Conservation (phyloP, 208 protist species). For the Lotmaria passim region DNA sequence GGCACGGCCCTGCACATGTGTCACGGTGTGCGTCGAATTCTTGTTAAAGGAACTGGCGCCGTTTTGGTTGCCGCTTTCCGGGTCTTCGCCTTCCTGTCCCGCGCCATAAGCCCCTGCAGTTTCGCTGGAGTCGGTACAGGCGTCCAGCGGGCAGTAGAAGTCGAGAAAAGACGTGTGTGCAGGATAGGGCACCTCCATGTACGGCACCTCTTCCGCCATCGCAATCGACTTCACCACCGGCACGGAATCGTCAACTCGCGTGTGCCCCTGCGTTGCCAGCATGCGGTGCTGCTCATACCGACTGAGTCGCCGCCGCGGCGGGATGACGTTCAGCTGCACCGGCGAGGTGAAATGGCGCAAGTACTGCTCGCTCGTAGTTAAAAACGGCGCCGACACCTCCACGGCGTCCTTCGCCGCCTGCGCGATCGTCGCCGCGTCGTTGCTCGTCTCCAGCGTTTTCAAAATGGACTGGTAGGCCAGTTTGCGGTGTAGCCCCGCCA, state of each 20-base stretch:
- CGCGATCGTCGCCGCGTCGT: slow-evolving; percentile 56
- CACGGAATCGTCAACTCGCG: slow-evolving; percentile 43
- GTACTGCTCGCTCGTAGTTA: slow-evolving; percentile 73
- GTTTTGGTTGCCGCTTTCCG: not conserved
- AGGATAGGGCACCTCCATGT: slow-evolving; percentile 36
- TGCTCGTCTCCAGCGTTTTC: slow-evolving; percentile 55
- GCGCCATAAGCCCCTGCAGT: not conserved
- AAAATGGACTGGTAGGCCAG: slow-evolving; percentile 45
- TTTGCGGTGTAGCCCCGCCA: slow-evolving; percentile 45
- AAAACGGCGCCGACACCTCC: slow-evolving; percentile 34
- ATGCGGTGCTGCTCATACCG: slow-evolving; percentile 84
- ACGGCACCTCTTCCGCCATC: slow-evolving; percentile 42
- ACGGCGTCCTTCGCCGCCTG: slow-evolving; percentile 57
- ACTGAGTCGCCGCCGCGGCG: slow-evolving; percentile 52
- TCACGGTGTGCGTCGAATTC: not conserved
- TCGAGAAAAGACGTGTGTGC: slow-evolving; percentile 26
- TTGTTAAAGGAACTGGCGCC: not conserved
- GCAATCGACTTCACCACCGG: slow-evolving; percentile 54
- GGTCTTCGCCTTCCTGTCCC: not conserved
- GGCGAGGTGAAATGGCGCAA: slow-evolving; percentile 78
- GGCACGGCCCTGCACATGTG: slow-evolving; percentile 25
- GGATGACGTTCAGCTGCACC: slow-evolving; percentile 79
- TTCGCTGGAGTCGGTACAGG: not conserved
- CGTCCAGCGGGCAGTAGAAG: slow-evolving; percentile 36
- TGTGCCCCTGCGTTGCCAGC: slow-evolving; percentile 48